These are phyloP conservation scores for Brachypodium distachyon DNA, from an alignment of 202 grass and related monocot genomes.

Conservation along the genomic window DNA sequence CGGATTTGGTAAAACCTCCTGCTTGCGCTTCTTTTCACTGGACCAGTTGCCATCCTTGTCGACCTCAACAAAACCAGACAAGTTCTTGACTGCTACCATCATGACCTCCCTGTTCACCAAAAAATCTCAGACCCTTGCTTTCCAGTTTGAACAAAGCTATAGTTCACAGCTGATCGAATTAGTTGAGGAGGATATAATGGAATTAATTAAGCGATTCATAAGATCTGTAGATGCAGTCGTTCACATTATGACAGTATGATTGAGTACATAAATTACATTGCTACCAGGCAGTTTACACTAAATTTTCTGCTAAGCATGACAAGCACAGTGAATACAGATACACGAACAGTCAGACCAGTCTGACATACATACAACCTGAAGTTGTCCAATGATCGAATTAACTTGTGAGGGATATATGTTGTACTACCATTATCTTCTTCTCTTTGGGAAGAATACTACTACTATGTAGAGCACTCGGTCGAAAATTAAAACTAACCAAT, in stretches of 20 bases:
- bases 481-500: neutral
- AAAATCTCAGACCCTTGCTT: neutral
- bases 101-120: slow-evolving; percentile 61
- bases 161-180: neutral
- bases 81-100: slow-evolving; percentile 68
- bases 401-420: neutral
- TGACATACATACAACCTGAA: neutral
- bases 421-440: neutral
- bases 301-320: neutral
- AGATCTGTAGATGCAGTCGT: neutral
- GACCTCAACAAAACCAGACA: slow-evolving; percentile 56
- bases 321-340: neutral
- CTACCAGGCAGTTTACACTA: neutral
- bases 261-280: neutral
- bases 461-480: no score
- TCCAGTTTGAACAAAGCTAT: neutral
- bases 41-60: slow-evolving; percentile 76
- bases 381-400: neutral
- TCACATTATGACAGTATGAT: neutral
- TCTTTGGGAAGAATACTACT: no score
- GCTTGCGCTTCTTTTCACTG: slow-evolving; percentile 59
- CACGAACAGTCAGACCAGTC: neutral
- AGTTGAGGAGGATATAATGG: neutral
- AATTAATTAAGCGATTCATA: neutral
- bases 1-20: slow-evolving; percentile 50